These are phyloP conservation scores for Cercis canadensis DNA, from an alignment of 306 rosid genomes.

Conservation along the genomic window DNA sequence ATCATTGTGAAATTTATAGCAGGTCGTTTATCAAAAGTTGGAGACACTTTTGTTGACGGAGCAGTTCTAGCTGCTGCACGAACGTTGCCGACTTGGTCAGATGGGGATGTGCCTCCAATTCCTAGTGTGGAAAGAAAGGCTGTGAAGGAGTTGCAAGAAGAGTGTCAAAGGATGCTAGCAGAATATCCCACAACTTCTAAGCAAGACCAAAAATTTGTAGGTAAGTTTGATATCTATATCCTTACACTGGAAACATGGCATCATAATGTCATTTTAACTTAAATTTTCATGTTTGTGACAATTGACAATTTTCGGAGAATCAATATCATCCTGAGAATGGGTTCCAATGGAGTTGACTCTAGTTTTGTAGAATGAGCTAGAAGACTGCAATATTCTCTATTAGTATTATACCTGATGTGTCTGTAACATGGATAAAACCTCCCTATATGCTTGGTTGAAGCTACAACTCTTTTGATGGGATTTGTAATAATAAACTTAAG, in stretches of 20 bases:
- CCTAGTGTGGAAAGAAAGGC: slow-evolving; percentile 84
- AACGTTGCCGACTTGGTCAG: slow-evolving; percentile 90
- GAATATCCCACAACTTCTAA: slow-evolving; percentile 66
- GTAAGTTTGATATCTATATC: slow-evolving; percentile 42
- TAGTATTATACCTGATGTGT: not conserved
- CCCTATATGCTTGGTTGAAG: not conserved
- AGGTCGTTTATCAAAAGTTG: slow-evolving; percentile 57
- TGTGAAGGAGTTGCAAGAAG: slow-evolving; percentile 74
- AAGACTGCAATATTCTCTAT: slow-evolving; percentile 11
- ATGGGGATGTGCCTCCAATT: slow-evolving; percentile 77
- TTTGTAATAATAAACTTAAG: not conserved
- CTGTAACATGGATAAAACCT: not conserved
- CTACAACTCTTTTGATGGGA: not conserved
- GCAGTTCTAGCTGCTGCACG: slow-evolving; percentile 91
- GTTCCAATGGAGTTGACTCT: not conserved
- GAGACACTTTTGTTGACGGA: slow-evolving; percentile 85
- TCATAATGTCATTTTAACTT: slow-evolving; percentile 10
- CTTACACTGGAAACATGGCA: not conserved
- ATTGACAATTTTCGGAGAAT: slow-evolving; percentile 1
- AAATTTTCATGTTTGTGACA: slow-evolving; percentile 6
- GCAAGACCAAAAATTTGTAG: slow-evolving; percentile 76
- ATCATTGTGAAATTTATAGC: slow-evolving; percentile 40
- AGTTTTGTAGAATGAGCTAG: slow-evolving; percentile 5
- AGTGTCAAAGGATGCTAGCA: slow-evolving; percentile 72
- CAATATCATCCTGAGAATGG: slow-evolving; percentile 6